Base-by-base conservation (phyloP, 129 eudicot genomes). In the Flaveria bidentis region DNA sequence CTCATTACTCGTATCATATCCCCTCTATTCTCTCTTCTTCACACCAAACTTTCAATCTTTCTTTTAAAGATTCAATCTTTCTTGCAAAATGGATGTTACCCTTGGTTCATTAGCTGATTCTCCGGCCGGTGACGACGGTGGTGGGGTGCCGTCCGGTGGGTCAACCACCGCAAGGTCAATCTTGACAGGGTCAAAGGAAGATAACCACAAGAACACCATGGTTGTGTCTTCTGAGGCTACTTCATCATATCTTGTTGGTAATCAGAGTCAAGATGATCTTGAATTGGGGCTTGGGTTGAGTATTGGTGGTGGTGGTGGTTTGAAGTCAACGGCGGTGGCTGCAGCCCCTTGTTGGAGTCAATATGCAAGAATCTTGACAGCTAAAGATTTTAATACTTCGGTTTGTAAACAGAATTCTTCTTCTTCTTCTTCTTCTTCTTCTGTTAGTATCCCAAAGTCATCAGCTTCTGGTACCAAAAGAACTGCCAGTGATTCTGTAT, bases 251-350 rank as follows among this genome's bases (percentile, higher is more conserved):
- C 89, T 85, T 71, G 57, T 51, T 69, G 76, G 3, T 47, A 6
- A 41, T 67, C 77, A 81, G 15, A 85, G 80, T 20, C 72, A 50
- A 30, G 87, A 82, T 72, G 88, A 78, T 82, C 85, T 93, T 69
- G 98, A 94, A 71, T 84, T 94, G 82, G 97, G 98, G 1, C 96
- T 94, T 76, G 98, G 96, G 13, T 82, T 94, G 68, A 87, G 90
- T 76, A 88, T 94, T 73, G 96, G 96, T 68, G 82, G 71, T 50
- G 80, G 71, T 50, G 80, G 86, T 26, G 82, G 82, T 80, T 77
- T 80, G 64, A 88, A 78, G 84, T 58, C 82, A 5, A 82, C 71
- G 73, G 9, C 41, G 76, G 73, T 71, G 68, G 75, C 45, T 13
- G 83, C 18, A 3, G 84, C 50, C 49, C 53, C 87, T 62, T 81